A percentile compares a stretch with the other conserved stretches of the same genome.
Evolutionary conservation across 257 asterid species (phyloP).

Genomic region (Prunella vulgaris): DNA sequence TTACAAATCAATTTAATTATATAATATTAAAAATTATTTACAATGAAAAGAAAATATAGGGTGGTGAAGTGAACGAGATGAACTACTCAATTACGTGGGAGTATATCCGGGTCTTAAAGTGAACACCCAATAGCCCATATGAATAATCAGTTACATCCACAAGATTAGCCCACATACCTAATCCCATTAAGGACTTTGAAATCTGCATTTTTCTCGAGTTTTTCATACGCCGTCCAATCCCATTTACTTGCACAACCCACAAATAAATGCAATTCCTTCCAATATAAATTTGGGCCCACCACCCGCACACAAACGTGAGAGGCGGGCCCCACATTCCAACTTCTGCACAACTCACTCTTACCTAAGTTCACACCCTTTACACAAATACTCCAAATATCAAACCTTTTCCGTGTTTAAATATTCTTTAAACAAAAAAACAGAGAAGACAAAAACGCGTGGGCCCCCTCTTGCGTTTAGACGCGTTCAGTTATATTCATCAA

Average conservation of each 20-base stretch:
- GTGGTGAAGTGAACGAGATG: too few species aligned
- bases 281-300: constrained; percentile 19
- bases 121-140: not conserved
- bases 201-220: too few species aligned
- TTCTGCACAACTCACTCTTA: constrained; percentile 20
- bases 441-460: constrained; percentile 12
- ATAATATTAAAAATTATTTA: too few species aligned
- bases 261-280: too few species aligned
- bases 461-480: not conserved
- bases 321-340: constrained; percentile 19
- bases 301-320: constrained; percentile 20
- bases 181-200: not conserved
- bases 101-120: too few species aligned
- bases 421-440: not conserved
- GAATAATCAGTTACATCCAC: not conserved
- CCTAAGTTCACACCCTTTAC: constrained; percentile 10
- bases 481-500: not conserved
- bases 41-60: too few species aligned
- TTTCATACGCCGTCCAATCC: too few species aligned
- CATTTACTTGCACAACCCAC: too few species aligned
- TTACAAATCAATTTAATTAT: too few species aligned
- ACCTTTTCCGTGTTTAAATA: not conserved
- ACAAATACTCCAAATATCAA: not conserved
- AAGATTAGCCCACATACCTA: not conserved
- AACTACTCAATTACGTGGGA: too few species aligned